Conservation (phyloP, 1,284 basidiomycete genomes). For the Boletus mariae region DNA sequence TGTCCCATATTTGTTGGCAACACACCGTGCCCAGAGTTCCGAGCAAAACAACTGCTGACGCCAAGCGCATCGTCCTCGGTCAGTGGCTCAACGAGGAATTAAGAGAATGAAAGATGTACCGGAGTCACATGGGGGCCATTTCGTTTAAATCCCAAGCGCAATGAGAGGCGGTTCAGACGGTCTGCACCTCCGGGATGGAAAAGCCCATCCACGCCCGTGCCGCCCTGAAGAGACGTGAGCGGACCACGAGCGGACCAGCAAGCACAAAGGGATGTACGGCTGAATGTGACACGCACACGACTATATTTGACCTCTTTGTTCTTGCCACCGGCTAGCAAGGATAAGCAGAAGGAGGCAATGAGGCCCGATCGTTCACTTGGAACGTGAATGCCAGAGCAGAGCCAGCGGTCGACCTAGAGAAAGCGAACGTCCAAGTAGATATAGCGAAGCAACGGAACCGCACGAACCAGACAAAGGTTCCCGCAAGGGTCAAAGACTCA, state of each 20-base stretch:
- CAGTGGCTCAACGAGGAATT: neutral
- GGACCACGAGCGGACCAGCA: neutral
- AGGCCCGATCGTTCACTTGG: too few species aligned
- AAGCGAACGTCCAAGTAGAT: too few species aligned
- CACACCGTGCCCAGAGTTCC: slow-evolving; percentile 13
- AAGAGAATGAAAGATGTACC: slow-evolving; percentile 5
- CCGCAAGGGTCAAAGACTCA: too few species aligned
- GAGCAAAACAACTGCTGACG: slow-evolving; percentile 9
- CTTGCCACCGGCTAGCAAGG: neutral
- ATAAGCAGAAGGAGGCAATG: too few species aligned
- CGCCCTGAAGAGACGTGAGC: neutral
- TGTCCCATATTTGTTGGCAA: slow-evolving; percentile 35
- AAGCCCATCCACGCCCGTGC: neutral
- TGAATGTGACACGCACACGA: neutral
- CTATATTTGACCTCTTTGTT: neutral
- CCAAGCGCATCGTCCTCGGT: slow-evolving; percentile 18
- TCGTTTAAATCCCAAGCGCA: slow-evolving; percentile 24
- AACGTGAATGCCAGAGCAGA: too few species aligned
- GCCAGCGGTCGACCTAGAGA: too few species aligned
- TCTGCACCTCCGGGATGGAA: slow-evolving; percentile 3
- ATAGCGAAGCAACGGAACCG: too few species aligned
- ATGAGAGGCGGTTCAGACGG: slow-evolving; percentile 5
- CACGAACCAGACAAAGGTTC: too few species aligned
- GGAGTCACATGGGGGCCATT: slow-evolving; percentile 7
- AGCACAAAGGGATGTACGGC: too few species aligned